phyloP scores from a whole-genome alignment of 2,329 filamentous ascomycete genomes.

The Aureobasidium mangrovei region DNA sequence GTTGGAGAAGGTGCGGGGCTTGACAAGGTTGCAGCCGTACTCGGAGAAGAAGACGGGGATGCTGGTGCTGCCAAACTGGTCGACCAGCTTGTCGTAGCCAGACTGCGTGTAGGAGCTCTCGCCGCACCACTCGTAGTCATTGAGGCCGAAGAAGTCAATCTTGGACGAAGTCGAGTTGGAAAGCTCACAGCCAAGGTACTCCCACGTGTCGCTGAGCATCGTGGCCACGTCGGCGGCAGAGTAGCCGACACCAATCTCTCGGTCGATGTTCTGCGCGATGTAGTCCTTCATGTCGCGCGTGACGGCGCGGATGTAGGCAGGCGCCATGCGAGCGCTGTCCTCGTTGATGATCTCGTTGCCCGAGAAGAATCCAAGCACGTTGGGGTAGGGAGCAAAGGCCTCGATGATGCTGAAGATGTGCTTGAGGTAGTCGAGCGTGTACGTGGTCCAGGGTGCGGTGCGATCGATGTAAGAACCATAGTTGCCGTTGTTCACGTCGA shows the following conservation, averaged over 20 bases:
- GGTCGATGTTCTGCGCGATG: slow-evolving; percentile 49
- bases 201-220: slow-evolving; percentile 64
- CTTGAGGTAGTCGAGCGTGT: slow-evolving; percentile 46
- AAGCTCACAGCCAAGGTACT: slow-evolving; percentile 61
- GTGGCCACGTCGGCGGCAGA: slow-evolving; percentile 66
- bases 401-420: slow-evolving; percentile 56
- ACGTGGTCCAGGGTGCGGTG: slow-evolving; percentile 45
- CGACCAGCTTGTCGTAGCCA: slow-evolving; percentile 51
- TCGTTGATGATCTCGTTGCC: slow-evolving; percentile 60
- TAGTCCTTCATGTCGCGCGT: slow-evolving; percentile 61
- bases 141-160: slow-evolving; percentile 61
- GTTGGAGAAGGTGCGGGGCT: slow-evolving; percentile 34
- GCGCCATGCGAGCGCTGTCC: slow-evolving; percentile 31
- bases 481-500: slow-evolving; percentile 57
- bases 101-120: slow-evolving; percentile 51
- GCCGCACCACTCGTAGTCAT: slow-evolving; percentile 64
- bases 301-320: slow-evolving; percentile 52
- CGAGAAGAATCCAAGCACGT: slow-evolving; percentile 57
- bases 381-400: slow-evolving; percentile 58
- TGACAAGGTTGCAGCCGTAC: slow-evolving; percentile 28
- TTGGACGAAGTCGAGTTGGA: slow-evolving; percentile 39
- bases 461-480: slow-evolving; percentile 49
- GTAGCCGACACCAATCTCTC: slow-evolving; percentile 58
- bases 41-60: slow-evolving; percentile 72
- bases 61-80: slow-evolving; percentile 52